A percentile compares a stretch with the other conserved stretches of the same genome.
Conservation (phyloP, 495 filamentous ascomycete species). For the Neurospora sp. region DNA sequence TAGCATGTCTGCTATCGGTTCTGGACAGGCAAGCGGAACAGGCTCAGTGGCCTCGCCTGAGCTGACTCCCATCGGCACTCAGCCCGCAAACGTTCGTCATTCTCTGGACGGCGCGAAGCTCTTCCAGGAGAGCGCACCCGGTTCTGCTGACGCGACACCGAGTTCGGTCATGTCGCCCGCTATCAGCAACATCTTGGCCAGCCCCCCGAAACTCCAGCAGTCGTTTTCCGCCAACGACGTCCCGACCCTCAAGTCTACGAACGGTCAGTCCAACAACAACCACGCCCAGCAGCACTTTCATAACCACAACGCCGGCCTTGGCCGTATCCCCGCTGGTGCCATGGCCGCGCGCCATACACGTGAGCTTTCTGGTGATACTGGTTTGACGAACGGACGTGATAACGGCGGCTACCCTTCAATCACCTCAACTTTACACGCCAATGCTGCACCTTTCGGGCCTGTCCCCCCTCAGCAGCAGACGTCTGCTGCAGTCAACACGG, state of each 20-base stretch:
- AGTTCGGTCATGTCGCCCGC: constrained; percentile 28
- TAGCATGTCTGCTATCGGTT: constrained; percentile 60
- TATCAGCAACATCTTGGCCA: constrained; percentile 33
- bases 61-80: constrained; percentile 30
- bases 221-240: constrained; percentile 88
- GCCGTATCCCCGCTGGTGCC: constrained; percentile 58
- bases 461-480: constrained; percentile 26
- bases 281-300: constrained; percentile 70
- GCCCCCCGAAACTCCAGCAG: constrained; percentile 62
- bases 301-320: constrained; percentile 71
- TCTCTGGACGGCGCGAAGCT: constrained; percentile 36
- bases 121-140: constrained; percentile 19
- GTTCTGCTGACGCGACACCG: constrained; percentile 8
- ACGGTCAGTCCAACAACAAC: constrained; percentile 42
- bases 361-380: constrained; percentile 46
- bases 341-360: constrained; percentile 55
- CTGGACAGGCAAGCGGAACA: constrained; percentile 23
- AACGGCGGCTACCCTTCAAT: constrained; percentile 41
- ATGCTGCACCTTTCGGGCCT: constrained; percentile 60
- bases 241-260: constrained; percentile 61
- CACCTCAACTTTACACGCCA: constrained; percentile 65
- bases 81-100: constrained; percentile 41
- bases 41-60: constrained; percentile 26
- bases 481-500: constrained; percentile 21
- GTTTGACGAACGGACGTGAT: constrained; percentile 33